These are phyloP conservation scores for Lactarius akahatsu DNA, from an alignment of 768 basidiomycete species.

Conservation along the genomic window DNA sequence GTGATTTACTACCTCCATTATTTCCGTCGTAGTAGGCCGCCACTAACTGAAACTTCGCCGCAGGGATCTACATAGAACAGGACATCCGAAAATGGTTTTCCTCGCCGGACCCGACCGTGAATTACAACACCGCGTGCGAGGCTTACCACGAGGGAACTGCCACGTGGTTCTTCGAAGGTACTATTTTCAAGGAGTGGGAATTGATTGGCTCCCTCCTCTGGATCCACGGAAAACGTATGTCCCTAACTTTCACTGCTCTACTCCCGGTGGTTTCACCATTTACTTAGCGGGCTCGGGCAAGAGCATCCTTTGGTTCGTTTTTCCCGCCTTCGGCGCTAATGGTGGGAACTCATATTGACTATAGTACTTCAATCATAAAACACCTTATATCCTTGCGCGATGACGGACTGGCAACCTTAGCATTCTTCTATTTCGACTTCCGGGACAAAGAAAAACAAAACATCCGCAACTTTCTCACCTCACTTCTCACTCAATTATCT, in stretches of 20 bases:
- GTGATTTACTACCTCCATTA: background rate
- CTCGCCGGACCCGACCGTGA: background rate
- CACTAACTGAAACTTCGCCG: background rate
- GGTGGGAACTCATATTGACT: background rate
- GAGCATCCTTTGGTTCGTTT: background rate
- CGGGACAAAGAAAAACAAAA: background rate
- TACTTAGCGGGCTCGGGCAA: background rate
- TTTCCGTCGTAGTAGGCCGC: too few relatives aligned
- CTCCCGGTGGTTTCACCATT: background rate
- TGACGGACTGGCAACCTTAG: background rate
- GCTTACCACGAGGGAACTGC: background rate
- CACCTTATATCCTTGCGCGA: background rate
- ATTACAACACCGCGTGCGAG: background rate
- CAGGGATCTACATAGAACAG: background rate
- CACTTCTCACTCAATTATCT: background rate
- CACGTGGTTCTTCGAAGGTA: background rate
- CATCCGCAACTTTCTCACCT: background rate
- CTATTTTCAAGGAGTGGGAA: background rate
- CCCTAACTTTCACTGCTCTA: background rate
- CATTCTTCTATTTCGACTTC: background rate
- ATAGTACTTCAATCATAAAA: background rate
- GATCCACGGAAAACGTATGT: background rate
- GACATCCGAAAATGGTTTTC: background rate
- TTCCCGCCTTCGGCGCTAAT: rapidly evolving
- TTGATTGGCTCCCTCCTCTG: background rate